Base-by-base conservation (phyloP, 257 asterid species). In the Solanum sejunctum region DNA sequence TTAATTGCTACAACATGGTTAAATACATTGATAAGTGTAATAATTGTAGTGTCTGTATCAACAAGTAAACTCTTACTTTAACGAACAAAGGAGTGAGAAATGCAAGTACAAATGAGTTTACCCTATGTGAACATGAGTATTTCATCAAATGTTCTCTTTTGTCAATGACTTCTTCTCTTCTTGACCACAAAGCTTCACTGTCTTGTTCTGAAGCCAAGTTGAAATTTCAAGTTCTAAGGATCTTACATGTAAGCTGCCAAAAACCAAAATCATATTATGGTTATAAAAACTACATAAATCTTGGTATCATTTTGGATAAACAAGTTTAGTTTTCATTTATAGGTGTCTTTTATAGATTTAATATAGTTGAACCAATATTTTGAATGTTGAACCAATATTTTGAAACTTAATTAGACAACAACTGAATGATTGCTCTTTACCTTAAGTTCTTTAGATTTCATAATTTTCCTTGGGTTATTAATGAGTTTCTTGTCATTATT, bases 91-190 rank as follows among this genome's bases (percentile, higher is more conserved):
- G 11, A 20, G 58, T 67, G 82, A n/a, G 15, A 41, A 7, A 17
- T 41, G 13, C 54, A 70, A 84, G 69, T 47, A 54, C 73, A 77
- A 45, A 82, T 12, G 75, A 82, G 43, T 83, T 87, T 91, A 93
- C 98, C 89, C 94, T 82, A 79, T 90, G 95, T 12, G 98, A 95
- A 84, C 88, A 90, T 0, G 98, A 93, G 81, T 91, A 93, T 82
- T 89, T 94, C 92, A 89, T 93, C 91, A 93, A 90, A 28, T 92
- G 91, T 72, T 92, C 95, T 87, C 96, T 88, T 91, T 89, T 95
- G 73, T 88, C 85, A 9, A 87, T 39, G 82, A 92, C 91, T 78
- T 93, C 96, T 72, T 91, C 93, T 87, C 87, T 93, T 72, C 88
- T 93, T 17, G 87, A 85, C 87, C 88, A 90, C 86, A 91, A 28